These are phyloP conservation scores for Blastomyces silverae DNA, from an alignment of 2,329 filamentous ascomycete species.

Conservation along the genomic window DNA sequence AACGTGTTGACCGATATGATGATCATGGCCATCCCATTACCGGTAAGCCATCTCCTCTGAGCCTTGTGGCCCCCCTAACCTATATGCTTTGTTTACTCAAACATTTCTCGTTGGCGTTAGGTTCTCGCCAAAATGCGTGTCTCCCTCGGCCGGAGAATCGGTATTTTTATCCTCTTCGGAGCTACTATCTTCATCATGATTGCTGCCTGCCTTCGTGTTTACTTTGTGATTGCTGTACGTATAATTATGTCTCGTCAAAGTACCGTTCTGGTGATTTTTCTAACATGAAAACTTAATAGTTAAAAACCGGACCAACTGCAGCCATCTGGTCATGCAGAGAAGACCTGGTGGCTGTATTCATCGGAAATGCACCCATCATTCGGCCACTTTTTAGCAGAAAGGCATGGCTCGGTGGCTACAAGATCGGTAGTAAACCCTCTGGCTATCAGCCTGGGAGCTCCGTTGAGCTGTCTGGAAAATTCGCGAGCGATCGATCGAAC, in stretches of 20 bases:
- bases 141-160: constrained; percentile 28
- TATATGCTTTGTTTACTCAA: background rate
- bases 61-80: no score
- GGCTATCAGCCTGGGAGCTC: background rate
- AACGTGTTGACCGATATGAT: constrained; percentile 34
- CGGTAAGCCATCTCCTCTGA: constrained; percentile 21
- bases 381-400: constrained; percentile 22
- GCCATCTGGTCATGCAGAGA: constrained; percentile 39
- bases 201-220: constrained; percentile 26
- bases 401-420: constrained; percentile 8
- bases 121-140: constrained; percentile 29
- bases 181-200: constrained; percentile 34
- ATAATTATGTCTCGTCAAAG: background rate
- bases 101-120: constrained; percentile 11
- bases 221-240: constrained; percentile 30
- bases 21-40: constrained; percentile 35
- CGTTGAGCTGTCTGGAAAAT: constrained; percentile 9
- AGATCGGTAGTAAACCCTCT: background rate
- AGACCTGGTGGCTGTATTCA: constrained; percentile 36
- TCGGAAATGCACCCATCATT: constrained; percentile 36
- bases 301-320: constrained; percentile 15
- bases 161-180: constrained; percentile 31
- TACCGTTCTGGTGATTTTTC: background rate
- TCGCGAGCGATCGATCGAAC: background rate
- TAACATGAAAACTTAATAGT: constrained; percentile 4